Conservation (phyloP, 305 asterid genomes). For the Fraxinus ornus region DNA sequence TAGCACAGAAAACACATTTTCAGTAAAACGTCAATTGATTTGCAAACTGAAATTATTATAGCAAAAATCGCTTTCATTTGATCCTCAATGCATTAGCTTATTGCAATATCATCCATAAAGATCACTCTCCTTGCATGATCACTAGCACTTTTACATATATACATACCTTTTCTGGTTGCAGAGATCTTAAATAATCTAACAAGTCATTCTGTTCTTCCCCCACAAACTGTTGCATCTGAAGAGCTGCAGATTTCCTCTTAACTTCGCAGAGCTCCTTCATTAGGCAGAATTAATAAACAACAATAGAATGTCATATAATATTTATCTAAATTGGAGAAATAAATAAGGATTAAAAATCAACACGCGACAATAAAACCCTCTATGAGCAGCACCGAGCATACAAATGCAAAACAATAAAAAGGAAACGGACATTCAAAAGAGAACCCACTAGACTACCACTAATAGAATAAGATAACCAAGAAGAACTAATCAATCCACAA, state of each 20-base stretch:
- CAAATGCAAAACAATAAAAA: neutral
- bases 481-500: neutral
- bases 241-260: constrained; percentile 84
- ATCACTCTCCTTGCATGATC: neutral
- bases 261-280: constrained; percentile 78
- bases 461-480: neutral
- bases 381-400: neutral
- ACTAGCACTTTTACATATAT: neutral
- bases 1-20: neutral
- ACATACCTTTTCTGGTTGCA: constrained; percentile 82
- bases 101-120: neutral
- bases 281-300: constrained; percentile 17
- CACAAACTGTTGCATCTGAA: constrained; percentile 98
- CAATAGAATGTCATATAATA: constrained; percentile 7
- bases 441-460: neutral
- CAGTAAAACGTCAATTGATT: neutral
- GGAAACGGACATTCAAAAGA: neutral
- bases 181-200: constrained; percentile 83
- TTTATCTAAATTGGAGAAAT: neutral
- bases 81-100: neutral
- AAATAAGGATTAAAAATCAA: constrained; percentile 10
- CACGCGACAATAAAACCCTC: neutral
- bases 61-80: neutral
- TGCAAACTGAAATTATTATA: neutral
- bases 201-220: constrained; percentile 95